Conservation (phyloP, 768 basidiomycete genomes). For the Cubamyces lactineus region DNA sequence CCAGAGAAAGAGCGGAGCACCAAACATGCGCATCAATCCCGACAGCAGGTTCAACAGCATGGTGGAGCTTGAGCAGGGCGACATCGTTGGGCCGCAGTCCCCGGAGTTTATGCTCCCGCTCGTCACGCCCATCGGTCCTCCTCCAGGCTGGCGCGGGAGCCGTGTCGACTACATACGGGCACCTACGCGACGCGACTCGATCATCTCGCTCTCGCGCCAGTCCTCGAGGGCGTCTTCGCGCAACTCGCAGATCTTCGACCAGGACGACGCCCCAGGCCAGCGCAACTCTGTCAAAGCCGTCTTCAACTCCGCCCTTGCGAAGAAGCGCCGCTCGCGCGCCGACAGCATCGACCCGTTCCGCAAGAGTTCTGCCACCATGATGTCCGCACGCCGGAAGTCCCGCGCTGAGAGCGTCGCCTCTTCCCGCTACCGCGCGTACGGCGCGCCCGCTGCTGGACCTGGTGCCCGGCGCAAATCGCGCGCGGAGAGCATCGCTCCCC, state of each 20-base stretch:
- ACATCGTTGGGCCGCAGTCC: constrained; percentile 4
- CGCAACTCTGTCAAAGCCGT: not conserved
- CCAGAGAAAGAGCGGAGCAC: not conserved
- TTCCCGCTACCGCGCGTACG: not conserved
- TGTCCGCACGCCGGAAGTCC: constrained; percentile 8
- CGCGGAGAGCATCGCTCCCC: not conserved
- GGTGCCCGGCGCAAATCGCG: not conserved
- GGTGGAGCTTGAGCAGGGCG: constrained; percentile 11
- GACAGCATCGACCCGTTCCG: constrained; percentile 26
- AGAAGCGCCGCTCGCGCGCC: constrained; percentile 22
- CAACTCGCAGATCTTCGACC: constrained; percentile 14
- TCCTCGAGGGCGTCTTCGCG: constrained; percentile 22
- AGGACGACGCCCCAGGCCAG: not conserved
- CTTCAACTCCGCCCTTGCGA: constrained; percentile 6
- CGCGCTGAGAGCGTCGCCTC: not conserved
- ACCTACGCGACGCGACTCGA: constrained; percentile 15
- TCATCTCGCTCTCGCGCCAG: constrained; percentile 22
- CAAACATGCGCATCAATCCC: constrained; percentile 14
- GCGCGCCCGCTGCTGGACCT: no score
- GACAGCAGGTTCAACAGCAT: constrained; percentile 1
- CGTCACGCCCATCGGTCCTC: constrained; percentile 14
- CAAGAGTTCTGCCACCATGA: constrained; percentile 9
- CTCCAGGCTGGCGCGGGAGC: constrained; percentile 7
- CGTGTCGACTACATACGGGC: constrained; percentile 6
- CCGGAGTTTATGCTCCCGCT: constrained; percentile 19